Evolutionary conservation across 768 basidiomycete genomes (phyloP), one percentile per base, ranked within the genome.

Genomic region (Kwoniella dejecticola): DNA sequence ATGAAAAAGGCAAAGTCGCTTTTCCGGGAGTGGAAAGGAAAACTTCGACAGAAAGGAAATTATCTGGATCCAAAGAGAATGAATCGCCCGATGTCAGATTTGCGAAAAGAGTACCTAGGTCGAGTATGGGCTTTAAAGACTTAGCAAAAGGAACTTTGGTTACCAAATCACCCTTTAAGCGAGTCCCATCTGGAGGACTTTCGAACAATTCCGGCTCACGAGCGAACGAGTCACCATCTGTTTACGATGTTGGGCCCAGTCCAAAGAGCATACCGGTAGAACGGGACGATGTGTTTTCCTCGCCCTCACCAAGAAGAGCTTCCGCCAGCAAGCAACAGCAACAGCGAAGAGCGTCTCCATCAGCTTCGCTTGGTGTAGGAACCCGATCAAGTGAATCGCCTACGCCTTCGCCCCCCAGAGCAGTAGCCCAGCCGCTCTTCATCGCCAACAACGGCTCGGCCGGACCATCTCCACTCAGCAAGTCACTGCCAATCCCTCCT

Each of bases 101-200:
- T 0, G 47, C 53, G 3, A 69, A 66, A 36, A 47, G 68, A 41
- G 57, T 58, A 8, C 74, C 77, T 12, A 56, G 72, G 40, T 52
- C 63, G 13, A 69, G 66, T 23, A 70, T 67, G 61, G 74, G 71
- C 13, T 59, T 77, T 31, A 73, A 71, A 30, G 70, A 68, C 31
- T 59, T 79, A n/a, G 74, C 75, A n/a, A 66, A 69, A 31, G 64
- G 61, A 10, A 68, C 53, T 38, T 60, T 69, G 26, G 77, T 79
- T 2, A 67, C 69, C 8, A 63, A 68, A 36, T 71, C 69, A 10
- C 77, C 77, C 7, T 79, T 79, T 57, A 68, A 67, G 45, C 52
- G 63, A 23, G 46, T 60, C 31, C 60, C 68, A 6, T 71, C 69
- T 15, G 68, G 69, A 27, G 68, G 65, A 8, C 15, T 60, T 2